Percentiles rank a stretch among this genome's conserved stretches.
Evolutionary conservation across 225 moss, liverwort and hornwort species (phyloP).

Genomic region (Bryoerythrophyllum caledonicum): DNA sequence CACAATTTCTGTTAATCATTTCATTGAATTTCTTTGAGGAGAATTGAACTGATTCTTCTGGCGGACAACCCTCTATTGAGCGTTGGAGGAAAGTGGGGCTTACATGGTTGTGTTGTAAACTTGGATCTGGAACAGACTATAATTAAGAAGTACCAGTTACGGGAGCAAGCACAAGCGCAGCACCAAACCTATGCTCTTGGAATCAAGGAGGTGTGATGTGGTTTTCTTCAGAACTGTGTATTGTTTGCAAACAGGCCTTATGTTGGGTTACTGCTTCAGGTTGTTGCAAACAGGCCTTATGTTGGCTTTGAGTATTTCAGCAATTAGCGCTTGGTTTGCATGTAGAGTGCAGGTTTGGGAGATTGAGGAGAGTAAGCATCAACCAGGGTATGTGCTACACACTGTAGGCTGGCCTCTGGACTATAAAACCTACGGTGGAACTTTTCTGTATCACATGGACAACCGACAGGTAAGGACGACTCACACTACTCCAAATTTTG

Average conservation of each 20-base stretch:
- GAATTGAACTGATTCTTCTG: not conserved
- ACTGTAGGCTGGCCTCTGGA: slow-evolving; percentile 79
- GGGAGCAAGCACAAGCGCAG: slow-evolving; percentile 63
- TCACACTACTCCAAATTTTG: not conserved
- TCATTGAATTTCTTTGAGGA: not conserved
- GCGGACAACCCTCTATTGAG: not conserved
- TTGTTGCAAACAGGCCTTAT: too few species aligned
- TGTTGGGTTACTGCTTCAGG: too few species aligned
- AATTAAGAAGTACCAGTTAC: slow-evolving; percentile 64
- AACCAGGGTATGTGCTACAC: slow-evolving; percentile 65
- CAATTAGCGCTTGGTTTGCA: slow-evolving; percentile 9
- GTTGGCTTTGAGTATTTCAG: slow-evolving; percentile 13
- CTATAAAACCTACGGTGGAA: slow-evolving; percentile 65
- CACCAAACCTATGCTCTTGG: slow-evolving; percentile 82
- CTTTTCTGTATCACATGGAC: slow-evolving; percentile 84
- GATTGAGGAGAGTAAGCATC: slow-evolving; percentile 4
- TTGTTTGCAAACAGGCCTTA: not conserved
- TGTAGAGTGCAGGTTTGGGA: slow-evolving; percentile 68
- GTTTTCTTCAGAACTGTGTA: not conserved
- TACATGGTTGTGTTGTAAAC: slow-evolving; percentile 1
- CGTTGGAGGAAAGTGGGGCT: not conserved
- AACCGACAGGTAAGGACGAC: slow-evolving; percentile 46
- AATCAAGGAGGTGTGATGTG: slow-evolving; percentile 65
- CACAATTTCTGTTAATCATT: not conserved
- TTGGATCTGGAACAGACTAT: slow-evolving; percentile 44